Evolutionary conservation across 192 early-diverging fungal species (phyloP).

Genomic region (Geranomyces michiganensis): DNA sequence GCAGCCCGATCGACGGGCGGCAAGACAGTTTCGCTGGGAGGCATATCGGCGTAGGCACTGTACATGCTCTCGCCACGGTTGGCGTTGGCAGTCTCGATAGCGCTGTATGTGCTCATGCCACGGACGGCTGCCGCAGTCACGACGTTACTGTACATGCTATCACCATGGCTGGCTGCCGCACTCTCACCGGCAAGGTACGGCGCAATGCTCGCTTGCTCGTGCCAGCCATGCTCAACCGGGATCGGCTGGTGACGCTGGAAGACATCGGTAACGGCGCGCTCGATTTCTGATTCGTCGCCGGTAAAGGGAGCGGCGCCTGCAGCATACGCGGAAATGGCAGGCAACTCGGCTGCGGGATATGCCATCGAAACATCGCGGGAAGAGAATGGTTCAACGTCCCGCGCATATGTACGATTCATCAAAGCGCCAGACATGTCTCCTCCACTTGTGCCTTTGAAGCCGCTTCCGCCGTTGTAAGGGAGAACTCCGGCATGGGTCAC

Average conservation of each 20-base stretch:
- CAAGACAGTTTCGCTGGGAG: no score
- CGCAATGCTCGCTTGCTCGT: not conserved
- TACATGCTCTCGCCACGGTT: no score
- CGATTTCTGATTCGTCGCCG: not conserved
- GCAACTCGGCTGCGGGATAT: not conserved
- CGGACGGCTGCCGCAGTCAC: not conserved
- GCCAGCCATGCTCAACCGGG: not conserved
- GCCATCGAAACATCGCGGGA: not conserved
- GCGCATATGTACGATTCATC: not conserved
- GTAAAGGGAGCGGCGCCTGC: not conserved
- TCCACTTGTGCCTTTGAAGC: not conserved
- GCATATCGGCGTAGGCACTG: no score
- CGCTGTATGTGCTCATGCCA: not conserved
- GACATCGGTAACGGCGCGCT: slow-evolving; percentile 2
- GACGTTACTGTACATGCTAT: not conserved
- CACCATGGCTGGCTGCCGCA: not conserved
- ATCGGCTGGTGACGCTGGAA: not conserved
- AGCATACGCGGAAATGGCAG: not conserved
- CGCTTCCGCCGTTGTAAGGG: not conserved
- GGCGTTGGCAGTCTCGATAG: no score
- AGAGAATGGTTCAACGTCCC: not conserved
- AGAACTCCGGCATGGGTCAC: not conserved
- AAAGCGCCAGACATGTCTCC: not conserved
- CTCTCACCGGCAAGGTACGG: not conserved
- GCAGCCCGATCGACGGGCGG: no score